Percentiles rank a stretch among this genome's conserved stretches.
These are phyloP conservation scores for Peterozyma toletana DNA, from an alignment of 805 yeast genomes.

Conservation along the genomic window DNA sequence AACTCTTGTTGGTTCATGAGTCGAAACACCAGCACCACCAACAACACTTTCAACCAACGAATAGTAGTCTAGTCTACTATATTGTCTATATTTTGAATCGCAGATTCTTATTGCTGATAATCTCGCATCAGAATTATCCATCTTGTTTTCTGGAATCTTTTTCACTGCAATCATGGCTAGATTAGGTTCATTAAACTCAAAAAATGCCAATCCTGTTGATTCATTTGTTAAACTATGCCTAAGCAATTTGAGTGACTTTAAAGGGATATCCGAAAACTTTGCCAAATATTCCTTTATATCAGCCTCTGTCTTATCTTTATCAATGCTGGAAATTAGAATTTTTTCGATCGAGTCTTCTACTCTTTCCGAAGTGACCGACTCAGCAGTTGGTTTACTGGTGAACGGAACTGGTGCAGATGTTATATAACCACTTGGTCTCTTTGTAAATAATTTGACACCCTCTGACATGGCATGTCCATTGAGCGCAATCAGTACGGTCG, in stretches of 20 bases:
- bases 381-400: not conserved
- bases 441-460: conserved; percentile 22
- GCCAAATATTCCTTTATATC: conserved; percentile 33
- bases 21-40: conserved; percentile 10
- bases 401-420: conserved; percentile 6
- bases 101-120: conserved; percentile 1
- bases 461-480: conserved; percentile 25
- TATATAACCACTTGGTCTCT: conserved; percentile 40
- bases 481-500: conserved; percentile 47
- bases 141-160: conserved; percentile 29
- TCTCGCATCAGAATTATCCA: conserved; percentile 13
- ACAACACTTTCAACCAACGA: conserved; percentile 12
- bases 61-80: conserved; percentile 3
- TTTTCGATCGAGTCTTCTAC: conserved; percentile 39
- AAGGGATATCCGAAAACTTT: conserved; percentile 24
- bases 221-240: conserved; percentile 40
- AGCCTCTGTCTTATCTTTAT: conserved; percentile 32
- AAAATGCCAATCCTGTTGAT: conserved; percentile 55
- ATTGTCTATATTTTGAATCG: conserved; percentile 4
- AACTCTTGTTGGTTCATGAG: conserved; percentile 32
- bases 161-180: conserved; percentile 24
- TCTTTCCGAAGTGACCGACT: not conserved
- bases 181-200: conserved; percentile 26
- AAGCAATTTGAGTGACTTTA: conserved; percentile 34
- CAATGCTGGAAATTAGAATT: conserved; percentile 37